Evolutionary conservation across 306 rosid species (phyloP), one percentile per base, ranked within the genome.

Genomic region (Quercus berberidifolia): DNA sequence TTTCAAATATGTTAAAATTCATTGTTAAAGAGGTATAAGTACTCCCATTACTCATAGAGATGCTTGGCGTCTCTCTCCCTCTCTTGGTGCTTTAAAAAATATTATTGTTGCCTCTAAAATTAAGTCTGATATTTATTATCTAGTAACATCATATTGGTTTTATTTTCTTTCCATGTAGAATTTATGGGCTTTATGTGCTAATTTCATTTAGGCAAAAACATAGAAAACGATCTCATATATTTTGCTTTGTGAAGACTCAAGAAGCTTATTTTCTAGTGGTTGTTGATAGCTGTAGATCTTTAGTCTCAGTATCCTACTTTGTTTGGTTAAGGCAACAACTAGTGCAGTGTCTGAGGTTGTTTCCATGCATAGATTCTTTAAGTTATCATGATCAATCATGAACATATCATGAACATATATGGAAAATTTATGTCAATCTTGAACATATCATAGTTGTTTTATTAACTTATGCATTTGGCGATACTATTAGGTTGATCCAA

Each of bases 1-100:
- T 95, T 86, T 89, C 96, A 4, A 95, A 95, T 81, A 67, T 75
- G 55, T 78, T 95, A 87, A 93, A 87, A 73, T 95, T 95, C 83
- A 80, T 93, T 73, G 96, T 91, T 79, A 95, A 95, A 90, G 99
- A 95, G 99, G 98, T 95, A 82, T 57, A 10, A 49, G 26, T 35
- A 74, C 55, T 76, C 57, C 68, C 59, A 57, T 43, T 77, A 30
- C 31, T 77, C 76, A 17, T 21, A 9, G 59, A 74, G 41, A 51
- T 26, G 9, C 64, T 4, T 33, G n/a, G 11, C 21, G 1, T 51
- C 43, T 28, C 43, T 14, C 41, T 51, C 14, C 54, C 21, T 18
- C 15, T 52, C 6, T 25, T 70, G 43, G 12, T 64, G 23, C 21
- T 30, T 64, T 2, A 59, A 59, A 59, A 62, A 26, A 26, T 7